Percentiles rank a stretch among this genome's conserved stretches.
These are phyloP conservation scores for Aethionema arabicum DNA, from an alignment of 345 rosid species.

Conservation along the genomic window DNA sequence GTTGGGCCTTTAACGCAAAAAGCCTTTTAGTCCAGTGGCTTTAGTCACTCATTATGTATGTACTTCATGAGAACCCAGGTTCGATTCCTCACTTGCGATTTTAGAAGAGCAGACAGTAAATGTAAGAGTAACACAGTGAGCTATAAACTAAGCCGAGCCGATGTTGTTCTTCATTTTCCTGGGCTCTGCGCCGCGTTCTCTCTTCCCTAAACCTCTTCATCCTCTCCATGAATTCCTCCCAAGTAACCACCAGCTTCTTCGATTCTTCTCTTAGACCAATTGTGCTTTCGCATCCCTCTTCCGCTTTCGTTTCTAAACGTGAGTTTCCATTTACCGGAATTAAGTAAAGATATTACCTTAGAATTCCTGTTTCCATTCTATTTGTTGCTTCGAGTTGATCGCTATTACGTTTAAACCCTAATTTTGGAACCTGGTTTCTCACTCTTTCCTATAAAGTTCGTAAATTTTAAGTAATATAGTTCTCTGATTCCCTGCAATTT, in stretches of 20 bases:
- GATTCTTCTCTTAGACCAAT: slow-evolving; percentile 19
- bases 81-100: too few species aligned
- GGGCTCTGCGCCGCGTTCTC: slow-evolving; percentile 29
- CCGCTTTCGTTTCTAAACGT: slow-evolving; percentile 18
- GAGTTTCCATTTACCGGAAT: slow-evolving; percentile 8
- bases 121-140: not conserved
- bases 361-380: too few species aligned
- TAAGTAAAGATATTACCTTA: not conserved
- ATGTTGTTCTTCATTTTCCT: slow-evolving; percentile 24
- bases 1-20: too few species aligned
- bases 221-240: slow-evolving; percentile 33
- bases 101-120: too few species aligned
- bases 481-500: slow-evolving; percentile 15
- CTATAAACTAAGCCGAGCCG: not conserved
- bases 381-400: slow-evolving; percentile 11
- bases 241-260: slow-evolving; percentile 28
- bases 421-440: slow-evolving; percentile 3
- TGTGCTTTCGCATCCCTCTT: slow-evolving; percentile 23
- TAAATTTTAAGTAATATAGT: slow-evolving; percentile 1
- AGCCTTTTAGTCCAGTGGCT: too few species aligned
- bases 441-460: slow-evolving; percentile 16
- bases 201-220: not conserved
- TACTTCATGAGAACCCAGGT: too few species aligned
- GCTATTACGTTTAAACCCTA: not conserved
- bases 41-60: too few species aligned